Base-by-base conservation (phyloP, 495 filamentous ascomycete genomes). In the Tuber borchii region DNA sequence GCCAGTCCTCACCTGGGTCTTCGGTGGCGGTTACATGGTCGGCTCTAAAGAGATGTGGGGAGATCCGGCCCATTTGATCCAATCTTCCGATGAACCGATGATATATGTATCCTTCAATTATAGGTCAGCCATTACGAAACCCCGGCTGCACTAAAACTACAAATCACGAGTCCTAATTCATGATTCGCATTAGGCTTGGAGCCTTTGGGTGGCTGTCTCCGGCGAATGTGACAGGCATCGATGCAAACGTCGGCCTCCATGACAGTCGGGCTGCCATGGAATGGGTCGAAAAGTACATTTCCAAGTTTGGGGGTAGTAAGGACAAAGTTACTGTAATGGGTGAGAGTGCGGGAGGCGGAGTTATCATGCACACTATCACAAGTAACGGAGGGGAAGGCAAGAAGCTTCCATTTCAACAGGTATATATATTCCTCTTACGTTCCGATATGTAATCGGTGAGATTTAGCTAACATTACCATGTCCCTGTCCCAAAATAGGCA, bases 281-380 rank as follows among this genome's bases (percentile, higher is more conserved):
- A 46, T 95, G 93, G 93, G 87, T 94, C 16, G 86, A 91, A 76
- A 85, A 88, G 74, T 84, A 93, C 81, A 93, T 94, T 75, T 84
- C 86, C 73, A 86, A 88, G 8, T 94, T 94, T 77, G 91, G 92
- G 19, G 92, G 92, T 34, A 87, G 93, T 78, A 85, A 87, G 0
- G 74, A 82, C 8, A 83, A 86, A 69, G 87, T 93, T 56, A 93
- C 91, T 10, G 86, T 92, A 10, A 86, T 88, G 76, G 92, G 92
- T 43, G 87, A 91, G 75, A 91, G 89, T 19, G 91, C 92, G 3
- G 92, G 92, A 34, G 92, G 84, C 9, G 89, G 89, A 1, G 87
- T 86, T 26, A 87, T 82, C 45, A 56, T 79, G 72, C 80, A 81
- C 48, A 39, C 76, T n/a, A 74, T 82, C 20, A 78, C 77, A 37